Evolutionary conservation across 305 asterid species (phyloP), one percentile per base, ranked within the genome.

Genomic region (Striga hermonthica): DNA sequence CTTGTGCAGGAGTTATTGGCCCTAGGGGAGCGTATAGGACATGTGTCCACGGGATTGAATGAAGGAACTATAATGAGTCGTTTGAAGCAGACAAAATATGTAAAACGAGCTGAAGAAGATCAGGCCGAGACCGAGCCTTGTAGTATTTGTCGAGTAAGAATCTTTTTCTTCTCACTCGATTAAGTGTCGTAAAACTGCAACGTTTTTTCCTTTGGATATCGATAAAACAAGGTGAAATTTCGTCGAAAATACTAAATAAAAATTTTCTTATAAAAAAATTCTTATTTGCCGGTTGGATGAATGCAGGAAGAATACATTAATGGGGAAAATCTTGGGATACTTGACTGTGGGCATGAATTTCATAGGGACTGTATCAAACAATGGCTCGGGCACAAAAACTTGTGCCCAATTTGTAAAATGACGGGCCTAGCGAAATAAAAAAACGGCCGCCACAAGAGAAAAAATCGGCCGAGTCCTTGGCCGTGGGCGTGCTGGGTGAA

Each of bases 331-430:
- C 70, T 90, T 28, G 98, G 96, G 10, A 72, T 72, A 10, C 75
- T 93, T 43, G 91, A 90, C 7, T 93, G 97, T 36, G 95, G 94
- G 22, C 99, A 93, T 75, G 87, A 80, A 74, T 90, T 90, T 60
- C 99, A 93, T 39, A 64, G 64, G 3, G 81, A 79, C 40, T 93
- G 99, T 62, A 76, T 93, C 15, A 93, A 84, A 61, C 85, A 84
- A 59, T 90, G 97, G 99, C 90, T 93, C 16, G 50, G 78, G 81
- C 89, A 71, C 41, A 92, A 92, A 77, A 92, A 89, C 69, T 36
- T 84, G 60, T 89, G 98, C 78, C 95, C 96, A 55, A 82, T 91
- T 43, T 91, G 96, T 74, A 91, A 91, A 80, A 87, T 87, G 37
- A 72, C 91, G 0, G 97, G 96, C 60, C 76, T 87, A 66, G 64